Base-by-base conservation (phyloP, 495 filamentous ascomycete genomes). In the Tuber umbilicatum region DNA sequence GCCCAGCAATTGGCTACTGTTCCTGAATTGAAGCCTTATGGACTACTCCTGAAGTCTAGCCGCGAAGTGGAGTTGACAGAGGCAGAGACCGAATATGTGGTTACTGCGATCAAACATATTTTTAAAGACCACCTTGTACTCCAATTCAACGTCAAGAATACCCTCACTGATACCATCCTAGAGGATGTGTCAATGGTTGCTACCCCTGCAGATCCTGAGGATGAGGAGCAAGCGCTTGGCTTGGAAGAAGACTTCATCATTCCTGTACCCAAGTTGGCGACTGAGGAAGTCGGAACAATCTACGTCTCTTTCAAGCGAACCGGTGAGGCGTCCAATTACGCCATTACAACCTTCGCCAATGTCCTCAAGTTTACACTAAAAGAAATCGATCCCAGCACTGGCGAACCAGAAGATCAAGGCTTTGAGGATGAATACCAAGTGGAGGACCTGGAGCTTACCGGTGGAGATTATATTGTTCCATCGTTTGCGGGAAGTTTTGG, bases 371-470 rank as follows among this genome's bases (percentile, higher is more conserved):
- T 99, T 82, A 97, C 94, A 37, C 94, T 91, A 86, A 97, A 97
- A 83, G 95, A 99, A 84, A 96, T 99, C 71, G 95, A 99, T 79
- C 95, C 95, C 6, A 91, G 91, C n/a, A 97, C 93, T 37, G 89
- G 90, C 77, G 93, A 97, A 83, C 92, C 96, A 1, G 96, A 99
- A 81, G 93, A 97, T 21, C 86, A 83, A 67, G 95, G 96, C 47
- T 98, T 97, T 80, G 94, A 97, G 37, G 95, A 99, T 79, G 95
- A 99, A 84, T 99, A 99, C 83, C 91, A 97, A 84, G 93, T 97
- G 73, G 92, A 95, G 74, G 94, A 97, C 81, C 89, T 99, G 73
- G 96, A 98, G 70, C 88, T 99, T 71, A 88, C 88, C 42, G 94
- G 94, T 75, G 94, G 92, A 79, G 96, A 99, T 83, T 98, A 98